Base-by-base conservation (phyloP, 768 basidiomycete species). In the Rhizopogon vinicolor region DNA sequence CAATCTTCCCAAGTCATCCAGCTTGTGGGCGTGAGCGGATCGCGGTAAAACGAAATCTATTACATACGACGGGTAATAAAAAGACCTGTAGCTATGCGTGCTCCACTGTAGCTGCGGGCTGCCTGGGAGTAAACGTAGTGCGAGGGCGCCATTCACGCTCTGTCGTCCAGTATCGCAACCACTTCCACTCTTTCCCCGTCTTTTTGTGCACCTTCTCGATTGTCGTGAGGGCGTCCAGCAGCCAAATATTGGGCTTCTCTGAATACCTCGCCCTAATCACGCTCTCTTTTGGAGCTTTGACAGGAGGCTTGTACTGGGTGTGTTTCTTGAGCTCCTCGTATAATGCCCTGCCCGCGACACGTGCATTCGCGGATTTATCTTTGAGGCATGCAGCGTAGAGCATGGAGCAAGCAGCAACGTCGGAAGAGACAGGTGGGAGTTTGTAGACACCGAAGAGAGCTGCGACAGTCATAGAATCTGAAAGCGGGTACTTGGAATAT, bases 321-420 rank as follows among this genome's bases (percentile, higher is more conserved):
- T 76, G 67, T 5, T 59, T 57, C 58, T 74, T 62, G 8, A 84
- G 72, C 14, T 73, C 68, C 1, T 75, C 69, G 16, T 80, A 63
- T 35, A 85, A 68, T 13, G 70, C 70, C 13, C 69, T 62, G 1
- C 78, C 80, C 18, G 83, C 68, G 14, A 67, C 52, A 35, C 65
- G 57, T 1, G 78, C 74, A 29, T 75, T 71, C n/a, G 67, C 61
- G 3, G 73, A 72, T 13, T 66, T 65, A 59, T 79, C 71, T 51
- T 75, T 76, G 60, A 79, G 74, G 67, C 82, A 86, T 7, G 84
- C 83, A 3, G 75, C 70, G 39, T 79, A 70, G 57, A 88, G 68
- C 70, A 87, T 76, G 3, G 85, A 72, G 44, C 78, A 83, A 10
- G 78, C 79, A 16, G 79, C 68, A 18, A 82, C 74, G 66, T 89